These are phyloP conservation scores for Melampsora larici-populina DNA, from an alignment of 1,284 basidiomycete species.

Conservation along the genomic window DNA sequence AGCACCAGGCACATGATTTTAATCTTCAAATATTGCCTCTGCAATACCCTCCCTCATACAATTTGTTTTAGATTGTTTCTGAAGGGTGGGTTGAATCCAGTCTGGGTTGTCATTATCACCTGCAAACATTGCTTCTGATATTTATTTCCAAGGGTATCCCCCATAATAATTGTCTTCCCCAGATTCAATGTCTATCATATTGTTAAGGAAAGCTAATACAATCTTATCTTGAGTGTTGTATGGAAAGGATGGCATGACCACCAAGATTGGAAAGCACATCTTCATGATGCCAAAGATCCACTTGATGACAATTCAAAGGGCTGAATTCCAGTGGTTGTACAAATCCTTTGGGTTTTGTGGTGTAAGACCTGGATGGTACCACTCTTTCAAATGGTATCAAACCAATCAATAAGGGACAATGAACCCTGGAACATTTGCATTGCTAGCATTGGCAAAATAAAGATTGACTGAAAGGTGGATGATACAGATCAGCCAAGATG, in stretches of 20 bases:
- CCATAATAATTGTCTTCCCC: too few relatives aligned
- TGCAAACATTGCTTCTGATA: too few relatives aligned
- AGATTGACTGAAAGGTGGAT: neutral
- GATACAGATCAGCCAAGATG: neutral
- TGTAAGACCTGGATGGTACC: neutral
- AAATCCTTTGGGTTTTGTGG: neutral
- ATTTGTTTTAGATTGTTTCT: too few relatives aligned
- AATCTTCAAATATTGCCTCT: too few relatives aligned
- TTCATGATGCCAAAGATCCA: neutral
- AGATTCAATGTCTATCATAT: too few relatives aligned
- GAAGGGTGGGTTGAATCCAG: too few relatives aligned
- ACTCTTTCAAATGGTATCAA: neutral
- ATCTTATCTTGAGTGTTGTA: too few relatives aligned
- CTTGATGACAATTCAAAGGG: neutral
- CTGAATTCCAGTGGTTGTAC: neutral
- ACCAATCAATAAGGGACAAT: neutral
- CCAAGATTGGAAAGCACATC: neutral
- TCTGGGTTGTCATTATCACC: too few relatives aligned
- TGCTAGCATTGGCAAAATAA: neutral
- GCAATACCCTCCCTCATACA: too few relatives aligned
- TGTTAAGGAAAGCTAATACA: too few relatives aligned
- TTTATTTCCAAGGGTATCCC: too few relatives aligned
- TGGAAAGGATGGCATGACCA: neutral
- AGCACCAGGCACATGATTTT: too few relatives aligned
- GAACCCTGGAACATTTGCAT: neutral